Conservation (phyloP, 2,329 filamentous ascomycete genomes). For the Fulvia fulva region DNA sequence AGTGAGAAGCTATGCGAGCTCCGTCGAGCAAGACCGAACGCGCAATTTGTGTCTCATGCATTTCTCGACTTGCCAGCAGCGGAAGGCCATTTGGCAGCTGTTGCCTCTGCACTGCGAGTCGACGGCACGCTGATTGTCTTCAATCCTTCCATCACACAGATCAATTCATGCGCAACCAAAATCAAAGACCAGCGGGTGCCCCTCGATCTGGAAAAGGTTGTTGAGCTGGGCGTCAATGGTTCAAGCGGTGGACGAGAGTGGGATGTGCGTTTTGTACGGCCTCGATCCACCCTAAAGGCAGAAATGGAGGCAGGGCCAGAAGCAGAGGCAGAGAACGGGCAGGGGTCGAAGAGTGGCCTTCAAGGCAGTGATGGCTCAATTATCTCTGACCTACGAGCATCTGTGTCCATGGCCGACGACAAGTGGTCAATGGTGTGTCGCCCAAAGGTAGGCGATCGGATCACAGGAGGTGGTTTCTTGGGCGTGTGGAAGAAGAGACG, state of each 20-base stretch:
- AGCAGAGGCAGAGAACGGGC: background rate
- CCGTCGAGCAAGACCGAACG: constrained; percentile 36
- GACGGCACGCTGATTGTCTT: constrained; percentile 67
- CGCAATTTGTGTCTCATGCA: constrained; percentile 64
- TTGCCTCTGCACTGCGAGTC: constrained; percentile 57
- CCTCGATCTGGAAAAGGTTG: constrained; percentile 54
- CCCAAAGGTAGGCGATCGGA: constrained; percentile 38
- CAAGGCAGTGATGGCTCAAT: background rate
- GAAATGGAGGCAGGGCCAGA: background rate
- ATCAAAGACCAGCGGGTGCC: constrained; percentile 54
- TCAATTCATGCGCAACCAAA: constrained; percentile 58
- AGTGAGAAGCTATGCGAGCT: constrained; percentile 59
- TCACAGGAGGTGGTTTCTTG: constrained; percentile 38
- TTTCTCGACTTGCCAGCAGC: constrained; percentile 70
- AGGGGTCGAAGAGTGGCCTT: background rate
- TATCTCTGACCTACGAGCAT: background rate
- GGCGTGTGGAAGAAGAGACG: constrained; percentile 36
- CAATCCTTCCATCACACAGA: constrained; percentile 74
- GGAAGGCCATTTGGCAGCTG: constrained; percentile 48
- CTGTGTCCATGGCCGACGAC: background rate
- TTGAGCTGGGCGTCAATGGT: constrained; percentile 53
- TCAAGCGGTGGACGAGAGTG: constrained; percentile 57
- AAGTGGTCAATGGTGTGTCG: constrained; percentile 33
- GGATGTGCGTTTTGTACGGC: constrained; percentile 56
- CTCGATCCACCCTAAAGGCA: constrained; percentile 30